phyloP scores from a whole-genome alignment of 208 protist genomes.

The Acanthamoeba sp. region DNA sequence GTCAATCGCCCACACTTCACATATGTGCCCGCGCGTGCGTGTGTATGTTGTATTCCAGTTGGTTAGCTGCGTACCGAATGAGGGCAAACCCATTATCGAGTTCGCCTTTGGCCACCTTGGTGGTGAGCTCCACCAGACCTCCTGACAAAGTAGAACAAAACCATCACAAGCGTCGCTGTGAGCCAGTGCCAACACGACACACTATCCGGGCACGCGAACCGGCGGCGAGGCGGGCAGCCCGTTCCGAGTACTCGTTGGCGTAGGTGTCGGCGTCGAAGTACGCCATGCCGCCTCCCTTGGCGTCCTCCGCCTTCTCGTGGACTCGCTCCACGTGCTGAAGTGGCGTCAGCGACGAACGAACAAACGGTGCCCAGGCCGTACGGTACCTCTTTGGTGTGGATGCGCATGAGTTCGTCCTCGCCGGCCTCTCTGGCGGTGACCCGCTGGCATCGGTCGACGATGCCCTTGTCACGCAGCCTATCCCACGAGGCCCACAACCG shows the following conservation, averaged over 20 bases:
- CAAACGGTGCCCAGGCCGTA: not conserved
- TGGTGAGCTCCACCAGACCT: slow-evolving; percentile 32
- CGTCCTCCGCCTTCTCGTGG: slow-evolving; percentile 51
- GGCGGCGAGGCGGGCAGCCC: slow-evolving; percentile 11
- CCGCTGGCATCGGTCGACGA: slow-evolving; percentile 35
- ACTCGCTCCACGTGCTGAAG: slow-evolving; percentile 13
- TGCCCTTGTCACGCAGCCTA: not conserved
- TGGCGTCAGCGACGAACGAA: not conserved
- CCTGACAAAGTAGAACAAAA: not conserved
- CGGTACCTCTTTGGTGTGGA: not conserved
- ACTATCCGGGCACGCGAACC: not conserved
- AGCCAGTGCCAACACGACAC: not conserved
- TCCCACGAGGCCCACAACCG: slow-evolving; percentile 13
- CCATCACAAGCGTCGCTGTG: too few species aligned
- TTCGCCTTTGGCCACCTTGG: slow-evolving; percentile 43
- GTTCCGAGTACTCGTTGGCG: slow-evolving; percentile 55
- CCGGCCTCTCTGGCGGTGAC: slow-evolving; percentile 6
- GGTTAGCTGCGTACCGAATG: not conserved
- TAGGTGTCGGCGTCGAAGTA: slow-evolving; percentile 68
- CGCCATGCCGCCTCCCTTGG: slow-evolving; percentile 18
- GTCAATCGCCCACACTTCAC: too few species aligned
- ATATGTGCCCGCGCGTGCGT: not conserved
- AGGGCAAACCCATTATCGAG: slow-evolving; percentile 37
- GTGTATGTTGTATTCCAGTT: too few species aligned
- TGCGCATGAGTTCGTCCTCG: not conserved